Evolutionary conservation across 2,329 filamentous ascomycete species (phyloP).

Genomic region (Tolypocladium tundrense): DNA sequence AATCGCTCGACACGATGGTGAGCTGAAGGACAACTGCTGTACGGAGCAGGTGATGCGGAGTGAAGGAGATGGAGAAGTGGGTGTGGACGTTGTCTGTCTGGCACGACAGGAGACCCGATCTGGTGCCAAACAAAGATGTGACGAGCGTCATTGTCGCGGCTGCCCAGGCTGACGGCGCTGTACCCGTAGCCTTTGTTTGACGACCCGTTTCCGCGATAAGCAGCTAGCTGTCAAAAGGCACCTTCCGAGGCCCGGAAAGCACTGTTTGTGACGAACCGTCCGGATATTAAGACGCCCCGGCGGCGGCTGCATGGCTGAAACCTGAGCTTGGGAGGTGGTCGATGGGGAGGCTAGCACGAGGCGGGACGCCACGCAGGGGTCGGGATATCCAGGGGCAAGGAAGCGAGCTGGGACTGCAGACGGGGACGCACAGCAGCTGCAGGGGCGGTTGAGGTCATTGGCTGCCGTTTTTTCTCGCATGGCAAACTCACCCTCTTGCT

Average conservation of each 20-base stretch:
- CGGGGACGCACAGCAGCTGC: constrained; percentile 1
- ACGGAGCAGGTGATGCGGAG: not conserved
- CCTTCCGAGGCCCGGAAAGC: not conserved
- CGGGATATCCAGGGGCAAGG: not conserved
- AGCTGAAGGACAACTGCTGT: no score
- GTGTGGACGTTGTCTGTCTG: no score
- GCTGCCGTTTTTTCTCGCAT: not conserved
- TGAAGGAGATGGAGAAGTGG: no score
- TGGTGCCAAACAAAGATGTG: no score
- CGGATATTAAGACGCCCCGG: not conserved
- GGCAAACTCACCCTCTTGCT: not conserved
- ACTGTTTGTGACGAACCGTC: not conserved
- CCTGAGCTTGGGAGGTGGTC: not conserved
- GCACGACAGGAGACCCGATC: no score
- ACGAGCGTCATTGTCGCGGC: no score
- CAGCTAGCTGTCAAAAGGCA: not conserved
- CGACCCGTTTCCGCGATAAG: not conserved
- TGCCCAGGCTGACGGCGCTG: not conserved
- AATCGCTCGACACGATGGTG: no score
- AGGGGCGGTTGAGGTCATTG: not conserved
- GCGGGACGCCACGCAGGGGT: not conserved
- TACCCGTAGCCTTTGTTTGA: not conserved
- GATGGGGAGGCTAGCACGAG: not conserved
- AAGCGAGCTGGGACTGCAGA: not conserved
- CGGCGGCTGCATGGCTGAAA: not conserved